Evolutionary conservation across 331 rosid genomes (phyloP).

Genomic region (Malus hybrid): DNA sequence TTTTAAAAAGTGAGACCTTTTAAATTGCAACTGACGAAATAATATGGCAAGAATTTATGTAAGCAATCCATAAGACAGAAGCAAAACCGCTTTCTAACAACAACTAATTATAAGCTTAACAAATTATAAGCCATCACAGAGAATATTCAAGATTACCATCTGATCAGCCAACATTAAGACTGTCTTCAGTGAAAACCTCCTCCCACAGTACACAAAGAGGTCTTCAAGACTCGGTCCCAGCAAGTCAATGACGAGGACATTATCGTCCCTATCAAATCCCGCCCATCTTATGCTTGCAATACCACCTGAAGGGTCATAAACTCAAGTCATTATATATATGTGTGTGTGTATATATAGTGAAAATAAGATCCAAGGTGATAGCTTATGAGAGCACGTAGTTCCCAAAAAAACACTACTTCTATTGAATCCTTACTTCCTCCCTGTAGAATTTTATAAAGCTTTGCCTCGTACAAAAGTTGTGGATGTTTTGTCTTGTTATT

Average conservation of each 20-base stretch:
- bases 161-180: conserved; percentile 71
- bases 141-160: conserved; percentile 34
- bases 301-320: conserved; percentile 41
- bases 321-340: not conserved
- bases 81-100: not conserved
- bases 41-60: not conserved
- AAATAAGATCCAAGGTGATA: not conserved
- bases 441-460: conserved; percentile 45
- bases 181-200: conserved; percentile 53
- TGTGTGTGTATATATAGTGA: too few species aligned
- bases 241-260: conserved; percentile 48
- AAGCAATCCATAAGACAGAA: not conserved
- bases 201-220: conserved; percentile 52
- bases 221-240: conserved; percentile 70
- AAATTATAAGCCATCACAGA: not conserved
- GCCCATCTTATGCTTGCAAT: conserved; percentile 58
- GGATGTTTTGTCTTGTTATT: conserved; percentile 57
- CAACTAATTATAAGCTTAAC: not conserved
- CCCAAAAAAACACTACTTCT: conserved; percentile 2
- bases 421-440: conserved; percentile 51
- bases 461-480: conserved; percentile 59
- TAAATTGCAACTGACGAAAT: not conserved
- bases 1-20: not conserved
- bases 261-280: conserved; percentile 51
- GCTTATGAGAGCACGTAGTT: not conserved